Conservation (phyloP, 371 early-diverging fungal genomes). For the Mucor plumbeus region DNA sequence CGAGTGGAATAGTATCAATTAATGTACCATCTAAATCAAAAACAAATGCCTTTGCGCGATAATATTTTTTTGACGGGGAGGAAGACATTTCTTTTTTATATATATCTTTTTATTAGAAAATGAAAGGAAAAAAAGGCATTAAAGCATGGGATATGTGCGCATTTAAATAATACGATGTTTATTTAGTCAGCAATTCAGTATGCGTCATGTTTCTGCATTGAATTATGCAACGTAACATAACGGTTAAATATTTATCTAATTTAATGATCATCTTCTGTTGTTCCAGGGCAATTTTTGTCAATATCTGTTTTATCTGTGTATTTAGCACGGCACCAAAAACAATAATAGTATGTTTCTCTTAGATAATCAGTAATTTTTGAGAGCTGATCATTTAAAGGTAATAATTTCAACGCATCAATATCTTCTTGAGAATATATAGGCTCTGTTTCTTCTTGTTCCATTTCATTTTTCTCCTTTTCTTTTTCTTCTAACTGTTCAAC, state of each 20-base stretch:
- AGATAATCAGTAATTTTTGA: slow-evolving; percentile 51
- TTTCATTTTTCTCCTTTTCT: slow-evolving; percentile 12
- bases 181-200: slow-evolving; percentile 5
- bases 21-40: slow-evolving; percentile 57
- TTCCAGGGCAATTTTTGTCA: slow-evolving; percentile 62
- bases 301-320: slow-evolving; percentile 59
- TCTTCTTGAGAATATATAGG: slow-evolving; percentile 34
- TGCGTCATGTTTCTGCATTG: slow-evolving; percentile 5
- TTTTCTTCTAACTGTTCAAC: slow-evolving; percentile 15
- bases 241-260: neutral
- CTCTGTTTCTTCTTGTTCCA: slow-evolving; percentile 22
- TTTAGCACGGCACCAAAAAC: slow-evolving; percentile 70
- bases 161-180: neutral
- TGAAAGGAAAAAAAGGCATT: neutral
- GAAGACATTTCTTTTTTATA: neutral
- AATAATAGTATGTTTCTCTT: slow-evolving; percentile 59
- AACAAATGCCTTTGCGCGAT: slow-evolving; percentile 36
- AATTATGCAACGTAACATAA: neutral
- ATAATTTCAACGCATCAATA: slow-evolving; percentile 30
- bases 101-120: neutral
- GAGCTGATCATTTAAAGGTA: slow-evolving; percentile 47
- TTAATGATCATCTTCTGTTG: slow-evolving; percentile 63
- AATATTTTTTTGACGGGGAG: slow-evolving; percentile 6
- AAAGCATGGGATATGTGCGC: neutral
- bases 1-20: slow-evolving; percentile 49